Evolutionary conservation across 2,329 filamentous ascomycete genomes (phyloP), one percentile per base, ranked within the genome.

Genomic region (Plenodomus tracheiphilus): DNA sequence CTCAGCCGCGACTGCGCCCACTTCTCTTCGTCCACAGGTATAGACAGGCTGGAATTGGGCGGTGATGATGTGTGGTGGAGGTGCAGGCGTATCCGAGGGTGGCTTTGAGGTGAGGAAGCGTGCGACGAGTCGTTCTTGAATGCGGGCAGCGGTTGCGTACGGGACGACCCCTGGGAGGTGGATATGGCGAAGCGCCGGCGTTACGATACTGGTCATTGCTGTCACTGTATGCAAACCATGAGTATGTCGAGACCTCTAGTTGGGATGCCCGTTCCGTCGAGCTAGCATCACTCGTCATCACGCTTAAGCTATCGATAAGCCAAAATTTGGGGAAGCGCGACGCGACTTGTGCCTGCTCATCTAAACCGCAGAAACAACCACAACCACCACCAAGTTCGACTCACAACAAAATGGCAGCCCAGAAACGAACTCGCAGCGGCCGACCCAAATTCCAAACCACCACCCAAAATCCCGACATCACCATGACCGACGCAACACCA

Each of bases 21-120:
- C 62, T 65, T 97, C 91, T 25, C 94, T 88, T 5, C 93, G 87
- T 46, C 94, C 94, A 57, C 92, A 88, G 13, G 93, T 97, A 74
- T 94, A 97, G 39, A 91, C 90, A 1, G 92, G 91, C 28, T 81
- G 76, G 40, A 91, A 88, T 45, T 89, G 86, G 73, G 96, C 94
- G 56, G 90, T 91, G 54, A 97, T 79, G 56, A 97, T 79, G 25
- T 78, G 76, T 1, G 87, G 87, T 8, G 80, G 71, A 1, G 87
- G 87, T 10, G 80, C 72, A 4, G 74, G 56, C 1, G 70, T 58
- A 39, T 64, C 60, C 43, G 71, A 63, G 16, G 74, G 68, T 39
- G 77, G 77, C 70, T 89, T 89, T 70, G 84, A 77, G 21, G 81
- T 73, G 39, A 90, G 82, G 51, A 87, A 79, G 30, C 75, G 75